Conservation (phyloP, 2,329 filamentous ascomycete genomes). For the Hypoxylon sp. region DNA sequence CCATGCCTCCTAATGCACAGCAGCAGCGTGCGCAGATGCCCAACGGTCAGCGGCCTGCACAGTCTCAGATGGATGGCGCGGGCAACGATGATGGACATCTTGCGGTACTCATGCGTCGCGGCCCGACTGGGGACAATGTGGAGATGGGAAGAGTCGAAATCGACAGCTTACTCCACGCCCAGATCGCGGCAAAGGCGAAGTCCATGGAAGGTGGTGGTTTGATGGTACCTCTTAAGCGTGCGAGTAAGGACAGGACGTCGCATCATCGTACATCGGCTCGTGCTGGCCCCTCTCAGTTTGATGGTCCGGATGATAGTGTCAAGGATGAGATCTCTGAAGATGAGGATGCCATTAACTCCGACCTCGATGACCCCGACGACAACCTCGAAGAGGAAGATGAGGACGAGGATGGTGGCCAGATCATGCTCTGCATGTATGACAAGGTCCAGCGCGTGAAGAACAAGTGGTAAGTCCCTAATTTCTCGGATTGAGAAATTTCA, state of each 20-base stretch:
- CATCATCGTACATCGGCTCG: constrained; percentile 41
- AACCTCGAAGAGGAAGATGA: constrained; percentile 87
- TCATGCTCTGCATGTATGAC: constrained; percentile 99
- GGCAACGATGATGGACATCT: constrained; percentile 71
- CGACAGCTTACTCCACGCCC: constrained; percentile 77
- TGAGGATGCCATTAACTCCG: constrained; percentile 98
- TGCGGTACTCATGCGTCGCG: constrained; percentile 71
- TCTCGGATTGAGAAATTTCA: neutral
- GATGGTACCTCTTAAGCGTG: constrained; percentile 78
- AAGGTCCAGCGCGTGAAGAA: constrained; percentile 99
- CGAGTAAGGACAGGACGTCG: constrained; percentile 57
- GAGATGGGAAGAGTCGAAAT: constrained; percentile 74
- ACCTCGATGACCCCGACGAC: constrained; percentile 95
- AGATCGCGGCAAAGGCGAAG: constrained; percentile 75
- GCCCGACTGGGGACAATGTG: constrained; percentile 66
- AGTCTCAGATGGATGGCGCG: constrained; percentile 82
- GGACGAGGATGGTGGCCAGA: constrained; percentile 86
- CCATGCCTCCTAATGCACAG: constrained; percentile 44
- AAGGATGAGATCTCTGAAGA: constrained; percentile 72
- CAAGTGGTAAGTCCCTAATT: constrained; percentile 77
- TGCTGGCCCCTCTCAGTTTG: constrained; percentile 65
- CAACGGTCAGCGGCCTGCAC: constrained; percentile 60
- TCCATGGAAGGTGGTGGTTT: constrained; percentile 81
- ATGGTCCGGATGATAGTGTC: constrained; percentile 73
- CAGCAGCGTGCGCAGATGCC: constrained; percentile 56